phyloP scores from a whole-genome alignment of 106 monocot genomes.

The Amphibolis antarctica region DNA sequence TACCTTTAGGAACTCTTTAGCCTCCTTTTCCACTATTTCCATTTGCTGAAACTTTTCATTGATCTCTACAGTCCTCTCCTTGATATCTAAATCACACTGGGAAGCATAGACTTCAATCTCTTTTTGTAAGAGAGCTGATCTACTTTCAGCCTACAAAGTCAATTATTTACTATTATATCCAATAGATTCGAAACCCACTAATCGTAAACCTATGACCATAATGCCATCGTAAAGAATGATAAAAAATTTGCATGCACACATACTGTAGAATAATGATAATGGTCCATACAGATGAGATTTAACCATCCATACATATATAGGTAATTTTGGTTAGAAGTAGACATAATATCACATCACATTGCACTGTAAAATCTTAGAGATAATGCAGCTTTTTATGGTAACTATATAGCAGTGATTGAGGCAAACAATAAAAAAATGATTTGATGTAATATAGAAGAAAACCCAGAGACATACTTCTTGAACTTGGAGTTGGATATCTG shows the following conservation, averaged over 20 bases:
- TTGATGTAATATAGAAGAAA: neutral
- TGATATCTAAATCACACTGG: constrained; percentile 34
- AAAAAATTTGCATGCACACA: neutral
- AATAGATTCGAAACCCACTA: neutral
- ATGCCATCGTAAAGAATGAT: neutral
- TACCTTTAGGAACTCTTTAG: constrained; percentile 56
- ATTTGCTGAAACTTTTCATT: constrained; percentile 31
- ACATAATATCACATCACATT: too few species aligned
- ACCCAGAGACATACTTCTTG: constrained; percentile 33
- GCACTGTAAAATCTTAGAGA: neutral
- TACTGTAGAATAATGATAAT: neutral
- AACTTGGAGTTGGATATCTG: constrained; percentile 32
- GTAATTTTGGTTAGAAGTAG: too few species aligned
- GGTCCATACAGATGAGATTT: neutral
- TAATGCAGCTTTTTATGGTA: neutral
- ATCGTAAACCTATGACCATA: neutral
- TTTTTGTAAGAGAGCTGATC: constrained; percentile 26
- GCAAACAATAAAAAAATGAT: neutral
- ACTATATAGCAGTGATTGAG: neutral
- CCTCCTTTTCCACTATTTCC: constrained; percentile 42
- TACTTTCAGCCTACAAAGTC: constrained; percentile 33
- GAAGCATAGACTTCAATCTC: constrained; percentile 47
- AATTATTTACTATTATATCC: neutral
- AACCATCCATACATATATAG: too few species aligned
- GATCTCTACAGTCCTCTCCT: constrained; percentile 23